Percentiles rank a stretch among this genome's conserved stretches.
Evolutionary conservation across 2,329 filamentous ascomycete genomes (phyloP).

Genomic region (Arthrocladium fulminans): DNA sequence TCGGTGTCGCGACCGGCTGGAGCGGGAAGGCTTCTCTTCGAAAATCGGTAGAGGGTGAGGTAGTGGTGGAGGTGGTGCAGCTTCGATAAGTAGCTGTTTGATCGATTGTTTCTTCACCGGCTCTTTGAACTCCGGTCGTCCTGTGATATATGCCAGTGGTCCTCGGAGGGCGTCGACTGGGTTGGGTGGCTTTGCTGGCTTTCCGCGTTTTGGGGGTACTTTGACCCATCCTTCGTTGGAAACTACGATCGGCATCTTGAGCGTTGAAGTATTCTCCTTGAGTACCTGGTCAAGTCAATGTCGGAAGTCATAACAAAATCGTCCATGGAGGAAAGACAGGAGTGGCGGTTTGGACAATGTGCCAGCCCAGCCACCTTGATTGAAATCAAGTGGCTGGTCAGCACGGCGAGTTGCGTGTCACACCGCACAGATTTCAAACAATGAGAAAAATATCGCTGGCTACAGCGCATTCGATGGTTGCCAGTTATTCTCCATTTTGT

Average conservation of each 20-base stretch:
- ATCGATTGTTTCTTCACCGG: slow-evolving; percentile 31
- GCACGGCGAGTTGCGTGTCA: too few species aligned
- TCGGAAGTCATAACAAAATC: neutral
- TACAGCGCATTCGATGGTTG: too few species aligned
- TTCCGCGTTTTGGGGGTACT: neutral
- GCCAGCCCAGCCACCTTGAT: too few species aligned
- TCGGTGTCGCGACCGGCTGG: neutral
- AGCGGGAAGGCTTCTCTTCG: slow-evolving; percentile 1
- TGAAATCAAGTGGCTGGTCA: too few species aligned
- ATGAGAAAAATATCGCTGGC: too few species aligned
- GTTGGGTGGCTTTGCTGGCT: slow-evolving; percentile 3
- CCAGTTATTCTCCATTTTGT: too few species aligned
- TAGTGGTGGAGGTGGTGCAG: neutral
- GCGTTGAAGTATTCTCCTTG: neutral
- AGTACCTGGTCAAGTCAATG: slow-evolving; percentile 4
- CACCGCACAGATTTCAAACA: too few species aligned
- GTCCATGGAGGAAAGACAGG: neutral
- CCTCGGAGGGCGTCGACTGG: slow-evolving; percentile 6
- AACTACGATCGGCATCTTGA: slow-evolving; percentile 4
- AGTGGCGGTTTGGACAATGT: neutral
- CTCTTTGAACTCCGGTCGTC: slow-evolving; percentile 52
- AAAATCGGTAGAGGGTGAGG: neutral
- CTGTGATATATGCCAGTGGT: slow-evolving; percentile 46
- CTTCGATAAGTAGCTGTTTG: slow-evolving; percentile 3
- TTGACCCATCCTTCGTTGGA: slow-evolving; percentile 8